phyloP scores from a whole-genome alignment of 1,284 basidiomycete species.

The Fomitiporia mediterranea region DNA sequence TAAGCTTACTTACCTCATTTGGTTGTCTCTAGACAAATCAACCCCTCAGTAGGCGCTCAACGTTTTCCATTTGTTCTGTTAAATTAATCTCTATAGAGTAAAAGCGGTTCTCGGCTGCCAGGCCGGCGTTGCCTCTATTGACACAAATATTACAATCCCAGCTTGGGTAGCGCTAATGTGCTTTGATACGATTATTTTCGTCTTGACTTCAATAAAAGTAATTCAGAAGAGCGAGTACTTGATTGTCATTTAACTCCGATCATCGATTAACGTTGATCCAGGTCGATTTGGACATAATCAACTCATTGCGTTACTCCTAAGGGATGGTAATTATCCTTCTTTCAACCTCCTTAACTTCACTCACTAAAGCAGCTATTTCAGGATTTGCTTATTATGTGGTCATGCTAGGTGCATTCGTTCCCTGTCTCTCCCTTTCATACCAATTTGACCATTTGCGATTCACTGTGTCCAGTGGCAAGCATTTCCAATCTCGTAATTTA shows the following conservation, averaged over 20 bases:
- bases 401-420: constrained; percentile 7
- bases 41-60: neutral
- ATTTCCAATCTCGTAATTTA: constrained; percentile 10
- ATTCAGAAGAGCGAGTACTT: neutral
- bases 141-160: neutral
- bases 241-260: neutral
- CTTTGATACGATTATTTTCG: constrained; percentile 11
- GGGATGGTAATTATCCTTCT: constrained; percentile 1
- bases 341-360: neutral
- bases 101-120: constrained; percentile 8
- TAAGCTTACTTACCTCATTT: neutral
- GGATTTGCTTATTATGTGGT: constrained; percentile 6
- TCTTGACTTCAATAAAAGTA: constrained; percentile 1
- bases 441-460: neutral
- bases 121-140: constrained; percentile 3
- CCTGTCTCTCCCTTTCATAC: neutral
- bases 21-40: neutral
- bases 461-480: neutral
- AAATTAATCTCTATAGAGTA: neutral
- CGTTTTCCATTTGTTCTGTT: neutral
- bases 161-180: constrained; percentile 12
- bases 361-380: neutral
- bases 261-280: neutral
- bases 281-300: constrained; percentile 1
- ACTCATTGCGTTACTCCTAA: constrained; percentile 1